These are phyloP conservation scores for Prototheca wickerhamii DNA, from an alignment of 163 green algal species.

Conservation along the genomic window DNA sequence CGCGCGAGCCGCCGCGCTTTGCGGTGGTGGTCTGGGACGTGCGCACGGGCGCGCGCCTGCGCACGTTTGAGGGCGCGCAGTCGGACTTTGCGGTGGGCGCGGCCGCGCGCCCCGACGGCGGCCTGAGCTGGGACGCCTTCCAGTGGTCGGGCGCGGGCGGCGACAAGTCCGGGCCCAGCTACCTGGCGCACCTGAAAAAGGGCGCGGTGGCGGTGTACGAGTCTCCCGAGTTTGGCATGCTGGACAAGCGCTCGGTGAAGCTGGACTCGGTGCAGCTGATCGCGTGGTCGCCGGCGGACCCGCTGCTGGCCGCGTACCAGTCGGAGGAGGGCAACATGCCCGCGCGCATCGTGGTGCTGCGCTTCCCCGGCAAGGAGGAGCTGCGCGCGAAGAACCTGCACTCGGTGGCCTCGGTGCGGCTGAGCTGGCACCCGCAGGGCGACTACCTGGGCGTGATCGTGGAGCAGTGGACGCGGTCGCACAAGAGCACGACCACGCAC, in stretches of 20 bases:
- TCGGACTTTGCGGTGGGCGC: conserved; percentile 56
- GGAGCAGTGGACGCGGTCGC: conserved; percentile 93
- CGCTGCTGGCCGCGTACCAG: conserved; percentile 72
- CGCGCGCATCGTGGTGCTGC: conserved; percentile 72
- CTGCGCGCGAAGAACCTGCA: conserved; percentile 97
- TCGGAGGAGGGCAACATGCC: conserved; percentile 81
- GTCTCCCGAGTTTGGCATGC: conserved; percentile 75
- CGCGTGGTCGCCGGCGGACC: conserved; percentile 78
- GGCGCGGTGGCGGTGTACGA: conserved; percentile 65
- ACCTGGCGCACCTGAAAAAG: conserved; percentile 59
- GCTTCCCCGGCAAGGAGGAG: conserved; percentile 71
- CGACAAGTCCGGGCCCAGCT: conserved; percentile 34
- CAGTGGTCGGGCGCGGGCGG: conserved; percentile 69
- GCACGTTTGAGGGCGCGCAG: conserved; percentile 66
- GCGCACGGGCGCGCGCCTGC: conserved; percentile 68
- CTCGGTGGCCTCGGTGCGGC: conserved; percentile 57
- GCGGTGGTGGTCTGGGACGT: conserved; percentile 77
- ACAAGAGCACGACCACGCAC: conserved; percentile 88
- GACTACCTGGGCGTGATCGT: conserved; percentile 96
- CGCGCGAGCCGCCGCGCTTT: conserved; percentile 34
- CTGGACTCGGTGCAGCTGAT: conserved; percentile 65
- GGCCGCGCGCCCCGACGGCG: conserved; percentile 32
- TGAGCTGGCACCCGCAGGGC: conserved; percentile 95
- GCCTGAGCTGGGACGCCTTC: conserved; percentile 82
- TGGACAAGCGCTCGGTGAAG: conserved; percentile 92